Conservation (phyloP, 441 rosid genomes). For the Eugenia klotzschiana region DNA sequence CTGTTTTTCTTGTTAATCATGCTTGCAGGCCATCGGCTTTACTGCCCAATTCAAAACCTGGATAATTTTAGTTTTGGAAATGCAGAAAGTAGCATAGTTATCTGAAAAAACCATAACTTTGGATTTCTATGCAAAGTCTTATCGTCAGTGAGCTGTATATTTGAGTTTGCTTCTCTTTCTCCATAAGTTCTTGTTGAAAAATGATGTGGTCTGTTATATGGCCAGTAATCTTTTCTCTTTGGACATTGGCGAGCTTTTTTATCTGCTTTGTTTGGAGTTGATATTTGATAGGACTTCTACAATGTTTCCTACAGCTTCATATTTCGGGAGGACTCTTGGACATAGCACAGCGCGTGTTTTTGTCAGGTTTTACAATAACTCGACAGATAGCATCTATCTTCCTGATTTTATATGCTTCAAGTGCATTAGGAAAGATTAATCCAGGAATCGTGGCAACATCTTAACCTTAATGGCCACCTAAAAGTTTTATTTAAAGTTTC, state of each 20-base stretch:
- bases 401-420: neutral
- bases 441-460: neutral
- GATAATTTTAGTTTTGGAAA: neutral
- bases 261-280: neutral
- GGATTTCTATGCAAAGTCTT: neutral
- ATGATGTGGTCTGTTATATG: neutral
- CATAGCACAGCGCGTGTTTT: neutral
- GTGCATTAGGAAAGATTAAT: neutral
- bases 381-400: neutral
- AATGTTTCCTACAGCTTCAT: neutral
- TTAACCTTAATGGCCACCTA: neutral
- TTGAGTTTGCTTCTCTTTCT: neutral
- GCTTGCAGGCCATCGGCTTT: neutral
- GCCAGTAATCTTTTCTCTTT: neutral
- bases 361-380: neutral
- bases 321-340: neutral
- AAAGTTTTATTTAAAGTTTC: neutral
- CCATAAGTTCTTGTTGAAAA: neutral
- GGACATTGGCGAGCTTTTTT: neutral
- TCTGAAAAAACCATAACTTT: neutral
- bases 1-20: neutral
- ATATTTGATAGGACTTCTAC: neutral
- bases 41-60: neutral
- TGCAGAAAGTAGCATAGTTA: neutral
- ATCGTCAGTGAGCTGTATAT: neutral